Evolutionary conservation across 441 rosid species (phyloP).

Genomic region (Pelargonium australe): DNA sequence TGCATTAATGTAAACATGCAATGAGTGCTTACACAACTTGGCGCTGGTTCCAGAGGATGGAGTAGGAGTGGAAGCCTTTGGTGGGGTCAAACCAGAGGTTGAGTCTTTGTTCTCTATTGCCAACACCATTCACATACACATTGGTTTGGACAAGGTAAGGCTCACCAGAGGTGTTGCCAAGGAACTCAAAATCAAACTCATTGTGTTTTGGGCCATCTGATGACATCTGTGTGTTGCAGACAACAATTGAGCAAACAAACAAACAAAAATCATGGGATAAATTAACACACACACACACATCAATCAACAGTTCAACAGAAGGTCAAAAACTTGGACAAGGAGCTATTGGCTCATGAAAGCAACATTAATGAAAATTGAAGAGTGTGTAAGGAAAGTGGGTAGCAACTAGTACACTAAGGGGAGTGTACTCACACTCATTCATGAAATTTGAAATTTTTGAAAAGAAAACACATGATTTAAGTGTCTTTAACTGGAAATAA

Average conservation of each 20-base stretch:
- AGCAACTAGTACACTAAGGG: no score
- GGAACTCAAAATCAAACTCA: slow-evolving; percentile 24
- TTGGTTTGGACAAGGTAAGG: slow-evolving; percentile 24
- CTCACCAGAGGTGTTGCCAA: slow-evolving; percentile 20
- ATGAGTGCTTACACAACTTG: background rate
- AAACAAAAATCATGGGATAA: no score
- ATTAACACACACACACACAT: background rate
- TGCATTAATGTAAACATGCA: no score
- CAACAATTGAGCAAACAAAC: background rate
- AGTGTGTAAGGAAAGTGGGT: no score
- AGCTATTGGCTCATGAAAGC: no score
- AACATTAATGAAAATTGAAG: no score
- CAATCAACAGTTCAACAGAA: background rate
- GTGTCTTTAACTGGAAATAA: background rate
- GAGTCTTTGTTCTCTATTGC: slow-evolving; percentile 19
- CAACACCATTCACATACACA: slow-evolving; percentile 17
- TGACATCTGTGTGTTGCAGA: slow-evolving; percentile 11
- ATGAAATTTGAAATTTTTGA: background rate
- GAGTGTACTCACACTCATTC: no score
- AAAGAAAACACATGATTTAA: slow-evolving; percentile 12
- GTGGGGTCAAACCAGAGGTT: slow-evolving; percentile 27
- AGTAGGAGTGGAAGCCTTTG: slow-evolving; percentile 22
- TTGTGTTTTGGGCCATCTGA: slow-evolving; percentile 22
- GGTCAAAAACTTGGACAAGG: no score
- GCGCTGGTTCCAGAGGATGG: slow-evolving; percentile 22